A percentile compares a stretch with the other conserved stretches of the same genome.
Evolutionary conservation across 345 rosid species (phyloP).

Genomic region (Iberis pinnata): DNA sequence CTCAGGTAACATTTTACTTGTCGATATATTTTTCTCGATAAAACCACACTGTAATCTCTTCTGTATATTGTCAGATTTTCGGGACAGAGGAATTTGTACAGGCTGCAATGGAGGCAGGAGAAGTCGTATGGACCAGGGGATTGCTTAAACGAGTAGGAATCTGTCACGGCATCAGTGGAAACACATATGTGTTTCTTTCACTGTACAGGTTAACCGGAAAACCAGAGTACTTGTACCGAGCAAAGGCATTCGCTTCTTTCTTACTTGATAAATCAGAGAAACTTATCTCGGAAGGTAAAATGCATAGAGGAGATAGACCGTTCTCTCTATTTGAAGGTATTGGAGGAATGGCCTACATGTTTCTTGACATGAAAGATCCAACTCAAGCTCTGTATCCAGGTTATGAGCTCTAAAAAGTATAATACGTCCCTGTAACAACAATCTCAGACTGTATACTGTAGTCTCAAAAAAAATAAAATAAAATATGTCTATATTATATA

Average conservation of each 20-base stretch:
- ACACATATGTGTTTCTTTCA: slow-evolving; percentile 50
- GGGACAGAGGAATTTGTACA: slow-evolving; percentile 48
- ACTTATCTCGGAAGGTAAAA: slow-evolving; percentile 48
- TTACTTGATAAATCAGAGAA: slow-evolving; percentile 52
- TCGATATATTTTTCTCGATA: no score
- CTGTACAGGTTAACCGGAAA: slow-evolving; percentile 51
- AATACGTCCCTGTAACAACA: no score
- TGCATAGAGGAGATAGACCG: slow-evolving; percentile 61
- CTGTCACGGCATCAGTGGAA: slow-evolving; percentile 72
- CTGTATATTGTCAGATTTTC: slow-evolving; percentile 24
- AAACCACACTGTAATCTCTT: no score
- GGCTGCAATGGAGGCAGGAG: slow-evolving; percentile 51
- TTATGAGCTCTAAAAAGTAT: slow-evolving; percentile 49
- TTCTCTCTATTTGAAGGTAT: slow-evolving; percentile 62
- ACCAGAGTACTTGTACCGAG: slow-evolving; percentile 43
- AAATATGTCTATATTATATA: slow-evolving; percentile 10
- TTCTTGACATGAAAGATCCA: slow-evolving; percentile 51
- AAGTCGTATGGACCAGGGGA: slow-evolving; percentile 62
- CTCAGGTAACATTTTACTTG: slow-evolving; percentile 44
- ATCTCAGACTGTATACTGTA: no score
- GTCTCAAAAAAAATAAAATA: no score
- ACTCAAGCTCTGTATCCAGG: slow-evolving; percentile 52
- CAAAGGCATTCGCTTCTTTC: slow-evolving; percentile 64
- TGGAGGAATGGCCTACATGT: slow-evolving; percentile 58
- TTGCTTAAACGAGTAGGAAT: slow-evolving; percentile 64